Evolutionary conservation across 2,329 filamentous ascomycete genomes (phyloP).

Genomic region (Pseudogymnoascus sp.): DNA sequence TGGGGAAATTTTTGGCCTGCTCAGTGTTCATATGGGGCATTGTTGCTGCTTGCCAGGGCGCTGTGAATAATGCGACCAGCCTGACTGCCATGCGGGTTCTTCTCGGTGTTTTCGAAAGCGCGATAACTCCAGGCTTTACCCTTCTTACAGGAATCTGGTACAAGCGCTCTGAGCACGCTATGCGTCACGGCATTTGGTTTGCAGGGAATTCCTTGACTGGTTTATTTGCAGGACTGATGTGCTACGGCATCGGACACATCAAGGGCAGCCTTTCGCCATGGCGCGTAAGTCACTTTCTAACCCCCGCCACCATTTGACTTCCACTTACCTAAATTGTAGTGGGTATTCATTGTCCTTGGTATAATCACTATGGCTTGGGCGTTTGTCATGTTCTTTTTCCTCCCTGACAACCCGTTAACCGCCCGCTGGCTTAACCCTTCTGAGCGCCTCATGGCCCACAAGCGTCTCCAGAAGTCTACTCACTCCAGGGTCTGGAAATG

Average conservation of each 20-base stretch:
- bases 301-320: no score
- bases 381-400: constrained; percentile 35
- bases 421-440: constrained; percentile 31
- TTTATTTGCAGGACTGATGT: constrained; percentile 15
- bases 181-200: constrained; percentile 27
- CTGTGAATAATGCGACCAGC: constrained; percentile 20
- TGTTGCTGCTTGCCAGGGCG: no score
- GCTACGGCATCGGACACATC: constrained; percentile 21
- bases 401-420: constrained; percentile 42
- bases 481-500: constrained; percentile 40
- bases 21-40: no score
- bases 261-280: constrained; percentile 15
- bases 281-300: constrained; percentile 5
- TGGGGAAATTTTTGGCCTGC: constrained; percentile 11
- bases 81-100: not conserved
- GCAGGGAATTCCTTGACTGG: constrained; percentile 12
- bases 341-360: constrained; percentile 14
- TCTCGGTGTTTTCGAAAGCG: not conserved
- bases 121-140: not conserved
- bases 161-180: constrained; percentile 30
- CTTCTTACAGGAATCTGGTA: constrained; percentile 20
- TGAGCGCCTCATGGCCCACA: constrained; percentile 38
- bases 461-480: constrained; percentile 46
- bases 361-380: constrained; percentile 22
- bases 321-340: not conserved